Base-by-base conservation (phyloP, 192 early-diverging fungal species). In the Entrophospora sp. region DNA sequence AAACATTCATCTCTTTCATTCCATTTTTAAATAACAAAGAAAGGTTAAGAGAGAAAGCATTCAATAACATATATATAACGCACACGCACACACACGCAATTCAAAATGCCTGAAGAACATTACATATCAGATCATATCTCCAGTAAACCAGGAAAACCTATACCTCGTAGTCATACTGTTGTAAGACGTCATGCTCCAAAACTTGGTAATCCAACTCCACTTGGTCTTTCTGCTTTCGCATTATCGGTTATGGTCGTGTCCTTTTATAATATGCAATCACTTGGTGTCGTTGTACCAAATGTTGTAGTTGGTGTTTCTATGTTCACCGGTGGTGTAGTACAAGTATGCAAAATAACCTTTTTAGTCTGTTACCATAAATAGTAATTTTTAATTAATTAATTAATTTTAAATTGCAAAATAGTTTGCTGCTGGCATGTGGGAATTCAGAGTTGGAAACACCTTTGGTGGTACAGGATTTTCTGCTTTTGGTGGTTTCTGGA, bases 381-480 rank as follows among this genome's bases (percentile, higher is more conserved):
- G n/a, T n/a, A n/a, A n/a, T n/a, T n/a, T n/a, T n/a, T n/a, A n/a
- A n/a, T n/a, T n/a, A n/a, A n/a, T n/a, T n/a, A n/a, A n/a, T n/a
- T n/a, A n/a, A n/a, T n/a, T n/a, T n/a, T n/a, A n/a, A n/a, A n/a
- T n/a, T n/a, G n/a, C n/a, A n/a, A n/a, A n/a, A 36, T 59, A 92
- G 78, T 75, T 91, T 32, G 71, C 86, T 12, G 87, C 87, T 64
- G 90, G 90, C 49, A 89, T 91, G 88, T 90, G 87, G 89, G 89
- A 91, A 78, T 90, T 88, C 72, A 80, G 76, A 49, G 72, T 77
- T 7, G 83, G 86, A 55, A 91, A 92, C 66, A 90, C 87, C 5
- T 91, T 92, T 78, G 90, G 90, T 67, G 90, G 86, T 46, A 90
- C 87, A 8, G 87, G 86, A 7, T 91, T 91, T 73, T 36, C 38